Evolutionary conservation across 2,329 filamentous ascomycete genomes (phyloP), one percentile per base, ranked within the genome.

Genomic region (Diaporthe caulivora): DNA sequence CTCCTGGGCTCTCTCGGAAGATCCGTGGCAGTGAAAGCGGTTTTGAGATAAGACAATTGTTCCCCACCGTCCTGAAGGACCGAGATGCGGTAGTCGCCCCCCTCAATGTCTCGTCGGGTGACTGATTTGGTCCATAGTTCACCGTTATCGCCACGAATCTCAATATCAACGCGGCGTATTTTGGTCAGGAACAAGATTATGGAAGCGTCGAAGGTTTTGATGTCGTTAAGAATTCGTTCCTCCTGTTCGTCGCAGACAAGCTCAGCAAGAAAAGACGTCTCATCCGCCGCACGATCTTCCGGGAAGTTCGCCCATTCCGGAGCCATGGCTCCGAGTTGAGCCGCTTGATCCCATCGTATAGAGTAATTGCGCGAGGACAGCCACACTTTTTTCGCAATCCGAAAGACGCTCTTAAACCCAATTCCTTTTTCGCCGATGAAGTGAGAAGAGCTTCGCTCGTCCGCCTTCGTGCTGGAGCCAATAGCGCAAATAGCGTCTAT

Each of bases 401-500:
- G 11, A 21, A 57, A 57, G 17, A 57, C 54, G 21, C 54, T 57
- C 11, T 57, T 57, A 18, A 57, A 57, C 10, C 54, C 54, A 13
- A 57, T 57, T 11, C 54, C 54, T 7, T 57, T 57, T 37, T 57
- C 54, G 3, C 53, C 53, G 3, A 55, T 55, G 18, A 8, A 55
- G 4, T 24, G 31, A 37, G n/a, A 7, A 3, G 3, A 15, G 17
- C 9, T 57, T n/a, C 6, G 17, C 29, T 7, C 11, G 18, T n/a
- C 7, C 1, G 4, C 15, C 18, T 57, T 57, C 0, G 54, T 37
- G 15, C 54, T 57, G 3, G 31, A 57, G 4, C 54, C 54, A 7
- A 57, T n/a, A 7, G 54, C 54, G n/a, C 54, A 57, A 17, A 57
- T 57, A 6, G 54, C 54, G 15, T 57, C 54, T 24, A 57, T 57